Conservation (phyloP, 2,329 filamentous ascomycete species). For the Sclerotinia borealis region DNA sequence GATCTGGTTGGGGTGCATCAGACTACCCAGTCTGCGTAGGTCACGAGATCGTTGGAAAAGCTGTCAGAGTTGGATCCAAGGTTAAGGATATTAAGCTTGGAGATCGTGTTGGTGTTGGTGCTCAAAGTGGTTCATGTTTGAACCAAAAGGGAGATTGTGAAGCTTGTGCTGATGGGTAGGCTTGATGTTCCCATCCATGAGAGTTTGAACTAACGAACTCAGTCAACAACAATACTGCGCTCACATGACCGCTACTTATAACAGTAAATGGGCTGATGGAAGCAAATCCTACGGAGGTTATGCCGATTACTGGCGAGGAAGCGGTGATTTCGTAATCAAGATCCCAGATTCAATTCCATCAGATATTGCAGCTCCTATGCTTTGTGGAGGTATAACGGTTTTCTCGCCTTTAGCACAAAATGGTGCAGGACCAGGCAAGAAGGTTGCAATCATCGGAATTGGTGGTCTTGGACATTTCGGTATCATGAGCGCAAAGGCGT, state of each 20-base stretch:
- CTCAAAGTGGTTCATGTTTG: constrained; percentile 44
- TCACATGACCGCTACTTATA: constrained; percentile 39
- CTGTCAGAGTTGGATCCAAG: constrained; percentile 49
- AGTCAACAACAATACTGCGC: constrained; percentile 5
- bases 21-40: constrained; percentile 37
- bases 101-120: constrained; percentile 47
- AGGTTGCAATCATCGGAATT: constrained; percentile 61
- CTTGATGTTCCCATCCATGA: constrained; percentile 24
- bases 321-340: constrained; percentile 53
- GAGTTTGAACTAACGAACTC: not conserved
- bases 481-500: constrained; percentile 62
- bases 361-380: constrained; percentile 56
- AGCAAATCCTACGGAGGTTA: constrained; percentile 47
- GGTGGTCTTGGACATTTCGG: constrained; percentile 68
- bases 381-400: constrained; percentile 72
- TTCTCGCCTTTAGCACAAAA: constrained; percentile 64
- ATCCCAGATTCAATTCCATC: constrained; percentile 48
- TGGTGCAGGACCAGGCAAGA: constrained; percentile 62
- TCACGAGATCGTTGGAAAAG: constrained; percentile 44
- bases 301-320: constrained; percentile 45
- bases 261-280: constrained; percentile 31
- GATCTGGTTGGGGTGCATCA: constrained; percentile 29
- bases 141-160: constrained; percentile 37
- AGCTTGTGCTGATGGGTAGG: constrained; percentile 38
- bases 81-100: constrained; percentile 50